phyloP scores from a whole-genome alignment of 441 rosid species.

The Populus hybrid region DNA sequence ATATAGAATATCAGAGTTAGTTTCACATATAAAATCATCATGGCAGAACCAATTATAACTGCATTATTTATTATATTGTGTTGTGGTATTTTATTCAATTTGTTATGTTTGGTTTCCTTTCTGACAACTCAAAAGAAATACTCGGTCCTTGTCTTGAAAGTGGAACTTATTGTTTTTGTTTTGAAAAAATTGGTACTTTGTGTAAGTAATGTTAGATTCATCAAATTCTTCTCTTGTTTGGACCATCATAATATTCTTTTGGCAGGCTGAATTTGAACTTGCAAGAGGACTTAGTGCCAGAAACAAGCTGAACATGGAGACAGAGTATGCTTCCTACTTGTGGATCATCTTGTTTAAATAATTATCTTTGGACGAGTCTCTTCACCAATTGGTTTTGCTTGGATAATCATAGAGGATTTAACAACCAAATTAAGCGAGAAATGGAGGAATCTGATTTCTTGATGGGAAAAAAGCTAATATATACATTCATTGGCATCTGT shows the following conservation, averaged over 20 bases:
- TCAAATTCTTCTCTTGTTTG: constrained; percentile 8
- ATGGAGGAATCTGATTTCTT: not conserved
- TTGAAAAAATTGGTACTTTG: not conserved
- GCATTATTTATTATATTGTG: constrained; percentile 1
- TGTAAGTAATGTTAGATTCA: not conserved
- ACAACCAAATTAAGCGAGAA: not conserved
- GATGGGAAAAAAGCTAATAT: not conserved
- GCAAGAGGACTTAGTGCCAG: constrained; percentile 59
- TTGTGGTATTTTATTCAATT: constrained; percentile 5
- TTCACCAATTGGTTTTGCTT: not conserved
- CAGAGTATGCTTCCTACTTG: constrained; percentile 54
- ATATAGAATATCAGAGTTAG: not conserved
- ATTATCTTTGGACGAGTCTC: not conserved
- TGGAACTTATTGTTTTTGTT: not conserved
- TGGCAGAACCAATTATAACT: constrained; percentile 1
- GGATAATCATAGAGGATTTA: not conserved
- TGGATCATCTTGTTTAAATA: constrained; percentile 21
- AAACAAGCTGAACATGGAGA: constrained; percentile 72
- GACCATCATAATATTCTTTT: constrained; percentile 20
- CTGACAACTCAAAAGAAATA: not conserved
- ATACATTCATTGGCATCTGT: not conserved
- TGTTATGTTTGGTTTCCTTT: constrained; percentile 1
- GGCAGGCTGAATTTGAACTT: constrained; percentile 80
- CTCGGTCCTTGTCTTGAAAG: not conserved
- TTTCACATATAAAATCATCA: not conserved